Evolutionary conservation across 768 basidiomycete species (phyloP).

Genomic region (Sporobolomyces phaffii): DNA sequence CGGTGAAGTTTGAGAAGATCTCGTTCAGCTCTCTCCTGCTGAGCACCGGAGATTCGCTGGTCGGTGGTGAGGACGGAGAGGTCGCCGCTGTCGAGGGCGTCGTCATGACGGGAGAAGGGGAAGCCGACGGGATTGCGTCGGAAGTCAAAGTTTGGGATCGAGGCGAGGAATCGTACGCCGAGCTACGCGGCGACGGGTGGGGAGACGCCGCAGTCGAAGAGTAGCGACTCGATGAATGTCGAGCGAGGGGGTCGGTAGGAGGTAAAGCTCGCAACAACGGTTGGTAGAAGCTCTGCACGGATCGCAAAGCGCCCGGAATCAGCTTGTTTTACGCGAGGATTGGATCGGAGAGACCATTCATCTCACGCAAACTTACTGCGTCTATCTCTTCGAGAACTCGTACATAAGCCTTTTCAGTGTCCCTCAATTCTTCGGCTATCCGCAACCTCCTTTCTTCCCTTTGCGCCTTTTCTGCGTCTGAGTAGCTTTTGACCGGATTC

Average conservation of each 20-base stretch:
- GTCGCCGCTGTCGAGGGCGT: neutral
- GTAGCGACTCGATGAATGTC: constrained; percentile 7
- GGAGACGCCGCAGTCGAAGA: neutral
- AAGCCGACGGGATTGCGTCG: neutral
- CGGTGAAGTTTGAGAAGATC: constrained; percentile 41
- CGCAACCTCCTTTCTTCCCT: constrained; percentile 27
- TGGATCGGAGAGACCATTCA: neutral
- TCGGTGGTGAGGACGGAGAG: no score
- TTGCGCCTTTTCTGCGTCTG: constrained; percentile 1
- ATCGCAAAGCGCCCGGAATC: no score
- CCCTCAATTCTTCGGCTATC: constrained; percentile 37
- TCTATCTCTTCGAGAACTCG: constrained; percentile 38
- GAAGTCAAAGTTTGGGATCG: constrained; percentile 14
- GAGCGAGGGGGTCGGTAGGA: constrained; percentile 1
- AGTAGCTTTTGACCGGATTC: neutral
- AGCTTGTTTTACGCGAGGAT: no score
- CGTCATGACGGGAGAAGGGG: neutral
- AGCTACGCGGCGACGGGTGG: neutral
- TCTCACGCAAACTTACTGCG: constrained; percentile 1
- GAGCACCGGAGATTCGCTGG: constrained; percentile 16
- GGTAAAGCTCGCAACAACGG: constrained; percentile 22
- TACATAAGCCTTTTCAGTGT: constrained; percentile 40
- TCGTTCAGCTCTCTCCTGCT: constrained; percentile 30
- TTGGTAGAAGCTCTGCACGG: constrained; percentile 31
- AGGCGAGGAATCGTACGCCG: neutral